Conservation (phyloP, 2,329 filamentous ascomycete species). For the Chrysoporthe cubensis region DNA sequence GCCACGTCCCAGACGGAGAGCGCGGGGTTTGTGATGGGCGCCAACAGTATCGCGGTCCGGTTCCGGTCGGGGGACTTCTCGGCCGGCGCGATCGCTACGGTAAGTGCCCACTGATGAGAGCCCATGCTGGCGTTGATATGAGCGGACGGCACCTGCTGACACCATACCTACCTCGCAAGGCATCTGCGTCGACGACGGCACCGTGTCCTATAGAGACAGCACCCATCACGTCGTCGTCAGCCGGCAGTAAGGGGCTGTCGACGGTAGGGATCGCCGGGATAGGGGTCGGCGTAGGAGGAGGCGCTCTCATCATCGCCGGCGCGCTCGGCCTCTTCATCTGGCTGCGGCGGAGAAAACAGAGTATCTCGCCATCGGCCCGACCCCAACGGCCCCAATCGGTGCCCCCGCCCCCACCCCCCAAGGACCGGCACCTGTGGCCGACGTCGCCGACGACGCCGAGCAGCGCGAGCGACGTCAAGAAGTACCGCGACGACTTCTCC, state of each 20-base stretch:
- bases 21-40: slow-evolving; percentile 17
- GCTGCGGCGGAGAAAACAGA: slow-evolving; percentile 31
- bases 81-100: slow-evolving; percentile 20
- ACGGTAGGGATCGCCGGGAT: slow-evolving; percentile 34
- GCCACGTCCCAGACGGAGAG: slow-evolving; percentile 12
- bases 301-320: slow-evolving; percentile 30
- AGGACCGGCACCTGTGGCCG: slow-evolving; percentile 1
- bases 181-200: slow-evolving; percentile 21
- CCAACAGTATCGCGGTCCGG: slow-evolving; percentile 22
- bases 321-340: slow-evolving; percentile 31
- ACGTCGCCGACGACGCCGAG: slow-evolving; percentile 5
- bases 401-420: slow-evolving; percentile 1
- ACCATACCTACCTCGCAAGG: background rate
- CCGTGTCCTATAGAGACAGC: background rate
- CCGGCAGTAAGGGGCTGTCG: slow-evolving; percentile 27
- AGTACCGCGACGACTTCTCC: slow-evolving; percentile 3
- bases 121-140: too few species aligned
- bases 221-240: slow-evolving; percentile 1
- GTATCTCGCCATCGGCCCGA: slow-evolving; percentile 7
- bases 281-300: slow-evolving; percentile 33
- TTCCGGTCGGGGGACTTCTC: slow-evolving; percentile 23
- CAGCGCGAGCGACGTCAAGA: slow-evolving; percentile 17
- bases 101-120: slow-evolving; percentile 1
- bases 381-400: background rate
- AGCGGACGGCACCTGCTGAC: background rate